phyloP scores from a whole-genome alignment of 1,139 yeast genomes.

The Pichia sp. region DNA sequence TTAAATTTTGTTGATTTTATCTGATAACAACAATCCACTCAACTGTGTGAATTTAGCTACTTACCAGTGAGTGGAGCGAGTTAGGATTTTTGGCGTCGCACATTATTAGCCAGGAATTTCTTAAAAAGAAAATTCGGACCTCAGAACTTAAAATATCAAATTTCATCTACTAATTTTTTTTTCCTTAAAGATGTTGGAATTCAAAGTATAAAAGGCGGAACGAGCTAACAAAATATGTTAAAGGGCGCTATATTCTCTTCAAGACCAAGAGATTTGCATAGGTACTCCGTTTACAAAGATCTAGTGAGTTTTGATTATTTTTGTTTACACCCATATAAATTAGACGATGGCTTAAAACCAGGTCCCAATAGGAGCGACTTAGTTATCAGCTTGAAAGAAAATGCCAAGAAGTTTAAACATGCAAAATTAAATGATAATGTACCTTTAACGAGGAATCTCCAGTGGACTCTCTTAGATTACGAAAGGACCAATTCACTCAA shows the following conservation, averaged over 20 bases:
- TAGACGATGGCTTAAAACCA: conserved; percentile 1
- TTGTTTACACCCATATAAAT: conserved; percentile 2
- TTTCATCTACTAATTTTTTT: too few relatives aligned
- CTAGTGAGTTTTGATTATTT: conserved; percentile 2
- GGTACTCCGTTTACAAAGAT: background rate
- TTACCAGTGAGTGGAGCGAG: too few relatives aligned
- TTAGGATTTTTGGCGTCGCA: too few relatives aligned
- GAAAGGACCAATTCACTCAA: conserved; percentile 4
- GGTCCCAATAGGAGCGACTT: background rate
- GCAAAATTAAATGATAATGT: background rate
- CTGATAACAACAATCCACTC: too few relatives aligned
- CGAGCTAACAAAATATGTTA: background rate
- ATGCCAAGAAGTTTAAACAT: background rate
- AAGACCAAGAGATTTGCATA: background rate
- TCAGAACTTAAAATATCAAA: too few relatives aligned
- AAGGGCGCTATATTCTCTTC: background rate
- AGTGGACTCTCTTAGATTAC: conserved; percentile 12
- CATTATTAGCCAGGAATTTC: too few relatives aligned
- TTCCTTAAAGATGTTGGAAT: background rate
- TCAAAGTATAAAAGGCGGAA: too few relatives aligned
- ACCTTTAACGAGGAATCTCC: conserved; percentile 9
- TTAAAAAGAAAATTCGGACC: too few relatives aligned
- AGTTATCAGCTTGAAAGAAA: background rate
- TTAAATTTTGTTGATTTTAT: too few relatives aligned
- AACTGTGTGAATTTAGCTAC: too few relatives aligned